These are phyloP conservation scores for Lathyrus oleraceus DNA, from an alignment of 306 rosid species.

Conservation along the genomic window DNA sequence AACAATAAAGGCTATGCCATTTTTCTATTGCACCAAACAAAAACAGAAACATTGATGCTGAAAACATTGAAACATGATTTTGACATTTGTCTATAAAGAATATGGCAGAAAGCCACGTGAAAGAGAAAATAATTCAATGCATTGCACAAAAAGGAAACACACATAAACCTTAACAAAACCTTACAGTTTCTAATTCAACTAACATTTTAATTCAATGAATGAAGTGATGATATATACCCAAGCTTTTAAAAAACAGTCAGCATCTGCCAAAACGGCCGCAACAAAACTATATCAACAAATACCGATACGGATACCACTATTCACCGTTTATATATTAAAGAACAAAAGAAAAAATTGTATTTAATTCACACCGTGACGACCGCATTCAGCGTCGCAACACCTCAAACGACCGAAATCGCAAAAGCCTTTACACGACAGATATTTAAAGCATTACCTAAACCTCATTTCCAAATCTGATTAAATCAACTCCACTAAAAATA, in stretches of 20 bases:
- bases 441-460: too few species aligned
- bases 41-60: conserved; percentile 27
- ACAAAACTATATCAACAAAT: too few species aligned
- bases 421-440: background rate
- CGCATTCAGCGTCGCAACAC: too few species aligned
- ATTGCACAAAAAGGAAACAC: conserved; percentile 28
- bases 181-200: conserved; percentile 16
- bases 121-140: conserved; percentile 35
- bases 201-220: conserved; percentile 26
- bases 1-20: conserved; percentile 16
- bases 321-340: too few species aligned
- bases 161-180: background rate
- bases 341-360: too few species aligned
- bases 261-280: too few species aligned
- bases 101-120: conserved; percentile 32
- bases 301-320: too few species aligned
- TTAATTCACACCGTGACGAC: too few species aligned
- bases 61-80: conserved; percentile 31
- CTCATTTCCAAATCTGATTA: background rate
- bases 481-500: conserved; percentile 21
- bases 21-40: conserved; percentile 27
- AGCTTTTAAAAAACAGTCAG: background rate
- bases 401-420: too few species aligned
- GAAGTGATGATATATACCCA: conserved; percentile 12
- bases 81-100: conserved; percentile 30